Evolutionary conservation across 2,329 filamentous ascomycete genomes (phyloP).

Genomic region (Fusarium tuaranense): DNA sequence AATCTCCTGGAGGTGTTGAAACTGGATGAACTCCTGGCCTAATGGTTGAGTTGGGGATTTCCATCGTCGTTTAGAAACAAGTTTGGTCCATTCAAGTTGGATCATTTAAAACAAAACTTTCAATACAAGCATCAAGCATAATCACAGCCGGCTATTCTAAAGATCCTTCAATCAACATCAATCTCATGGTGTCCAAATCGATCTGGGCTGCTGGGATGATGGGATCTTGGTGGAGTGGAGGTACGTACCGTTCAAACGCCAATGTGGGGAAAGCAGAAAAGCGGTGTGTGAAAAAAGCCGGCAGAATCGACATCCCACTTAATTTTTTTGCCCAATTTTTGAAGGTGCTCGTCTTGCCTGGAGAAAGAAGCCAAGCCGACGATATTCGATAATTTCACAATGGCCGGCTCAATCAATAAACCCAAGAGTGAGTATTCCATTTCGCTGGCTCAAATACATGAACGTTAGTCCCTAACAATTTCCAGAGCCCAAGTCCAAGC

Average conservation of each 20-base stretch:
- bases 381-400: slow-evolving; percentile 45
- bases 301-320: slow-evolving; percentile 55
- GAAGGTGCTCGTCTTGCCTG: slow-evolving; percentile 5
- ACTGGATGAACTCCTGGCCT: neutral
- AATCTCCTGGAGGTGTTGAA: neutral
- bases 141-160: too few relatives aligned
- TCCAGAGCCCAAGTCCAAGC: slow-evolving; percentile 93
- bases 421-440: slow-evolving; percentile 63
- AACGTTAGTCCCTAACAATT: neutral
- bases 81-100: neutral
- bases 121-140: too few relatives aligned
- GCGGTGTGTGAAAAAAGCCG: slow-evolving; percentile 47
- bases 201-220: neutral
- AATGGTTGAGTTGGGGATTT: neutral
- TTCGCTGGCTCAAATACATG: rapidly evolving
- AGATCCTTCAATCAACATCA: neutral
- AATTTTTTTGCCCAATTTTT: slow-evolving; percentile 49
- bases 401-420: slow-evolving; percentile 67
- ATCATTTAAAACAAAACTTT: neutral
- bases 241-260: slow-evolving; percentile 25
- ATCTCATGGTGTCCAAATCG: neutral
- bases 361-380: slow-evolving; percentile 30
- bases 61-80: neutral
- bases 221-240: neutral
- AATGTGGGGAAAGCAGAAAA: slow-evolving; percentile 37